phyloP scores from a whole-genome alignment of 1,139 yeast species.

The Saccharomyces hybrid region DNA sequence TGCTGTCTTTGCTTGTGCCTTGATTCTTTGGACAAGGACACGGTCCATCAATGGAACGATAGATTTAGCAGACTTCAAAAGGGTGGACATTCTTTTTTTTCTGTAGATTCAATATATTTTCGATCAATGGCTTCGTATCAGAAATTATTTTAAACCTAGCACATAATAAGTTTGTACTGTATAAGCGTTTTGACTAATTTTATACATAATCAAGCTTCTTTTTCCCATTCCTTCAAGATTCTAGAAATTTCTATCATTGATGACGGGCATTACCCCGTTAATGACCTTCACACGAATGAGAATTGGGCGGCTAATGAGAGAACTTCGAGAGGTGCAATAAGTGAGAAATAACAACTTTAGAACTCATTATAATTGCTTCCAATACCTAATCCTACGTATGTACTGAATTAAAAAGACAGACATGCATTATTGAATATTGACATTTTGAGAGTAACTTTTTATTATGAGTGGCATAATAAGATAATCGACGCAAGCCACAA shows the following conservation, averaged over 20 bases:
- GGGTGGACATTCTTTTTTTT: slow-evolving; percentile 37
- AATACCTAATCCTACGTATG: too few relatives aligned
- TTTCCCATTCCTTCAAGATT: slow-evolving; percentile 5
- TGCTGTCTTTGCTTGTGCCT: slow-evolving; percentile 88
- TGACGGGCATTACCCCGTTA: slow-evolving; percentile 3
- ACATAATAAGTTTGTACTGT: neutral
- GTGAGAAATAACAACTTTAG: neutral
- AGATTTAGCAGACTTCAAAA: slow-evolving; percentile 78
- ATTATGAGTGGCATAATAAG: too few relatives aligned
- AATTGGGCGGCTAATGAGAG: neutral
- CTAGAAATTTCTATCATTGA: slow-evolving; percentile 12
- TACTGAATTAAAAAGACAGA: neutral
- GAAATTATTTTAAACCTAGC: neutral
- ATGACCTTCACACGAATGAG: neutral
- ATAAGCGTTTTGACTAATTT: neutral
- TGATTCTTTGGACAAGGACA: slow-evolving; percentile 87
- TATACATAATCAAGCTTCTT: slow-evolving; percentile 1
- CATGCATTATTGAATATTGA: neutral
- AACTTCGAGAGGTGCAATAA: neutral
- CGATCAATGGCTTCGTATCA: neutral
- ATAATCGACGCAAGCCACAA: too few relatives aligned
- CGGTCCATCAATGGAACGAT: slow-evolving; percentile 92
- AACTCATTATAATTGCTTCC: neutral
- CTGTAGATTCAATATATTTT: neutral
- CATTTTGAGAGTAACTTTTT: too few relatives aligned